Evolutionary conservation across 495 filamentous ascomycete genomes (phyloP).

Genomic region (Aspergillus haitiensis): DNA sequence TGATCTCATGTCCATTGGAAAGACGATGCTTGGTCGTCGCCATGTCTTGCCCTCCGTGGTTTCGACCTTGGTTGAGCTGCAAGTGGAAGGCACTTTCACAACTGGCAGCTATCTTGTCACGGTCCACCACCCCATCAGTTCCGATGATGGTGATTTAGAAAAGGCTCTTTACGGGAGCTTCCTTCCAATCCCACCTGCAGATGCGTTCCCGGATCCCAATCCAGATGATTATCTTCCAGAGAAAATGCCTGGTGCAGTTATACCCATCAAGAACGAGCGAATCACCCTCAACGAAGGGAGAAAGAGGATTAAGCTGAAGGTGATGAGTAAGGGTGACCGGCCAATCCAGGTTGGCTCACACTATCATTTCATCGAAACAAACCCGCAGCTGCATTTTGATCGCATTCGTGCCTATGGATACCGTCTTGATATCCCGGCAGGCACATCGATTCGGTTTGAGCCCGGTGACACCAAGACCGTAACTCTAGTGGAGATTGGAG

Average conservation of each 20-base stretch:
- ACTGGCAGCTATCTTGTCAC: constrained; percentile 94
- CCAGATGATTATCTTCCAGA: constrained; percentile 60
- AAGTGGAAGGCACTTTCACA: constrained; percentile 92
- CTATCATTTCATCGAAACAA: constrained; percentile 95
- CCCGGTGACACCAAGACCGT: constrained; percentile 93
- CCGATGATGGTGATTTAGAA: constrained; percentile 82
- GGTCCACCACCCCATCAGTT: constrained; percentile 84
- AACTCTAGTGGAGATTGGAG: constrained; percentile 87
- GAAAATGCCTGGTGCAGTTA: constrained; percentile 76
- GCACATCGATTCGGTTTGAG: constrained; percentile 92
- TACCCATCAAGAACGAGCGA: constrained; percentile 62
- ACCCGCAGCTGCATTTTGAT: constrained; percentile 89
- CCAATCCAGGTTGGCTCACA: constrained; percentile 94
- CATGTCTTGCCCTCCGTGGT: constrained; percentile 87
- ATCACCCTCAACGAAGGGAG: constrained; percentile 74
- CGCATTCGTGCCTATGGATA: constrained; percentile 81
- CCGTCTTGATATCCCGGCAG: constrained; percentile 85
- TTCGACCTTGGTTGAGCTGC: constrained; percentile 73
- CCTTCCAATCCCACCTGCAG: constrained; percentile 71
- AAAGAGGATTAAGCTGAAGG: constrained; percentile 68
- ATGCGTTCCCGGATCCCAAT: constrained; percentile 63
- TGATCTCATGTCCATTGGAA: constrained; percentile 88
- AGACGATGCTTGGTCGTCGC: constrained; percentile 88
- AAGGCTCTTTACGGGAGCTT: constrained; percentile 91
- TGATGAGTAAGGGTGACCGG: constrained; percentile 86